These are phyloP conservation scores for Cercophora sp. DNA, from an alignment of 495 filamentous ascomycete genomes.

Conservation along the genomic window DNA sequence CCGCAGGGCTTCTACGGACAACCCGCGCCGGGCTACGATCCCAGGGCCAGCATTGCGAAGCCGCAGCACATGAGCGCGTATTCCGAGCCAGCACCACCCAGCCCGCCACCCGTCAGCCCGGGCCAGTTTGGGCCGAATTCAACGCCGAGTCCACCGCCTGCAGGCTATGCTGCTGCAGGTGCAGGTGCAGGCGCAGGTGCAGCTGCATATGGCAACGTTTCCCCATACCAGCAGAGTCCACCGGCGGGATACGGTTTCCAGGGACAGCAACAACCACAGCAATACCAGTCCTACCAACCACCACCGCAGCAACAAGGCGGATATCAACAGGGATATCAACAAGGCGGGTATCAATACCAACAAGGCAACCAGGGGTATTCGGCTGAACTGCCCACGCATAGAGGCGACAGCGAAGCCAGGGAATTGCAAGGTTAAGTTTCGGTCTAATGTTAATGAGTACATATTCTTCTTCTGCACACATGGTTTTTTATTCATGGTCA, in stretches of 20 bases:
- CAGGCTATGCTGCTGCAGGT: not conserved
- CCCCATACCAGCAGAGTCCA: not conserved
- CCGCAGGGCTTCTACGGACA: conserved; percentile 9
- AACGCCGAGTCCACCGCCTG: conserved; percentile 12
- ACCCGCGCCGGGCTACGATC: conserved; percentile 5
- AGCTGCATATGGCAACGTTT: conserved; percentile 1
- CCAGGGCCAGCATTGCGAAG: conserved; percentile 17
- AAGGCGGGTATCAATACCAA: not conserved
- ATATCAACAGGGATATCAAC: conserved; percentile 6
- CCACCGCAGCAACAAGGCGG: not conserved
- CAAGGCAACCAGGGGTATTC: conserved; percentile 12
- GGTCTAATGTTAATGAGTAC: too few species aligned
- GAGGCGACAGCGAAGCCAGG: conserved; percentile 23
- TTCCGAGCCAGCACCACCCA: not conserved
- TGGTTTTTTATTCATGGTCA: too few species aligned
- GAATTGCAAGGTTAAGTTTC: conserved; percentile 15
- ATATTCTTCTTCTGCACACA: too few species aligned
- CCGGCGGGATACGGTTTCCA: not conserved
- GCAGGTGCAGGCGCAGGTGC: not conserved
- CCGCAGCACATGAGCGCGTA: not conserved
- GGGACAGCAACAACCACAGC: too few species aligned
- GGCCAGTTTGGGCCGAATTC: not conserved
- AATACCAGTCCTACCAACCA: too few species aligned
- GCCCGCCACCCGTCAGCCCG: conserved; percentile 2
- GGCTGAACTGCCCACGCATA: conserved; percentile 21